These are phyloP conservation scores for Penicillium angulare DNA, from an alignment of 495 filamentous ascomycete species.

Conservation along the genomic window DNA sequence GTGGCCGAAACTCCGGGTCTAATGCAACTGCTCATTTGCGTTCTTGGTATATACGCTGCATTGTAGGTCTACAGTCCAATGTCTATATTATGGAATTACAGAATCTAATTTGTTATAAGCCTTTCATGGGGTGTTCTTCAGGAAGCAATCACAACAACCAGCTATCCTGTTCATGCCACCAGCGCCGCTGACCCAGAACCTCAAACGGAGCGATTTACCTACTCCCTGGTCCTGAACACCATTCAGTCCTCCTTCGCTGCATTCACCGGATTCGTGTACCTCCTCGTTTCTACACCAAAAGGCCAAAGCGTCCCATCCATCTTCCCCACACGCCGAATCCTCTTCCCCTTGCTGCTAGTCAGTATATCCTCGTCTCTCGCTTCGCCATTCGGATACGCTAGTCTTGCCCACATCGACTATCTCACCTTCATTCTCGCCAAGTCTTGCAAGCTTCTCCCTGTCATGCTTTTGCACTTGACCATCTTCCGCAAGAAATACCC, in stretches of 20 bases:
- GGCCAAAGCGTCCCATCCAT: constrained; percentile 56
- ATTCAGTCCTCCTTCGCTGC: constrained; percentile 91
- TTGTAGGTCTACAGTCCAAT: too few relatives aligned
- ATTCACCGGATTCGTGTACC: constrained; percentile 77
- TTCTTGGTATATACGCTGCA: constrained; percentile 90
- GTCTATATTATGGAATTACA: neutral
- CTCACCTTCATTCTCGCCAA: constrained; percentile 98
- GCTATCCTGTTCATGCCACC: constrained; percentile 53
- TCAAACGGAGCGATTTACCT: constrained; percentile 71
- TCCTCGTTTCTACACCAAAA: constrained; percentile 61
- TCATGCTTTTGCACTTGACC: constrained; percentile 94
- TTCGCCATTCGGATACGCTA: constrained; percentile 92
- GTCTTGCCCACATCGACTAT: constrained; percentile 93
- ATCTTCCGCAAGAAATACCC: constrained; percentile 89
- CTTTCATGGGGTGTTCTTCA: constrained; percentile 94
- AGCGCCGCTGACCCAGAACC: constrained; percentile 52
- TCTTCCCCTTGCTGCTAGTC: constrained; percentile 79
- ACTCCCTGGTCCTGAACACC: constrained; percentile 91
- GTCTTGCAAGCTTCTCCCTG: constrained; percentile 93
- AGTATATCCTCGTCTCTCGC: constrained; percentile 85
- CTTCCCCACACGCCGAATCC: constrained; percentile 71
- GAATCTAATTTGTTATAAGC: constrained; percentile 48
- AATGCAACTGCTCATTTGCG: constrained; percentile 77
- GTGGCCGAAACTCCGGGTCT: constrained; percentile 49
- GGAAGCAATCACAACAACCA: constrained; percentile 96